These are phyloP conservation scores for Lithocarpus polystachyus DNA, from an alignment of 306 rosid genomes.

Conservation along the genomic window DNA sequence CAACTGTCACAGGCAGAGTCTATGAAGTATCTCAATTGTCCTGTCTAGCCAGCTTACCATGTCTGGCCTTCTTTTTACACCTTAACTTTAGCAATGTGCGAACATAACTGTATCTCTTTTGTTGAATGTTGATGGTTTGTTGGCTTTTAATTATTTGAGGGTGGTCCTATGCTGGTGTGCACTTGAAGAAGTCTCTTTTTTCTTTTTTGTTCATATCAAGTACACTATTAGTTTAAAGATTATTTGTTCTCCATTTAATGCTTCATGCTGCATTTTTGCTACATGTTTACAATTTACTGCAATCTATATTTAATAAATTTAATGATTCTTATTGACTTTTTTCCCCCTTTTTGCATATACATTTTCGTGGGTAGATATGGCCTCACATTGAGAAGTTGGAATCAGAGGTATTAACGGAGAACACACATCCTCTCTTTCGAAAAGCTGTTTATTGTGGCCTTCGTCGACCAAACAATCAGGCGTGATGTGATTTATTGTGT, in stretches of 20 bases:
- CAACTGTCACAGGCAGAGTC: too few relatives aligned
- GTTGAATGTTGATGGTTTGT: background rate
- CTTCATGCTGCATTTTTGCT: background rate
- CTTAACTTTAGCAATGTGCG: background rate
- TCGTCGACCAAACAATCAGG: constrained; percentile 43
- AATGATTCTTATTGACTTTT: background rate
- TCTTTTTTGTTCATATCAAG: background rate
- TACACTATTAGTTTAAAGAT: background rate
- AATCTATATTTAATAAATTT: background rate
- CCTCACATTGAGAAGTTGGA: constrained; percentile 82
- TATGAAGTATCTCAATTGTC: too few relatives aligned
- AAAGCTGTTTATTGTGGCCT: constrained; percentile 70
- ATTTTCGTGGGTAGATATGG: constrained; percentile 72
- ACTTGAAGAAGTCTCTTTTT: background rate
- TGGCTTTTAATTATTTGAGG: background rate
- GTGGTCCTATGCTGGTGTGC: background rate
- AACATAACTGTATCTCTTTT: background rate
- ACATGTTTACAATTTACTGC: background rate
- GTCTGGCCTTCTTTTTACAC: too few relatives aligned
- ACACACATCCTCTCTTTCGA: constrained; percentile 61
- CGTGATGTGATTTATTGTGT: constrained; percentile 22
- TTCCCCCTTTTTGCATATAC: background rate
- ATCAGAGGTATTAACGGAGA: constrained; percentile 60
- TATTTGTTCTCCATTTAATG: background rate
- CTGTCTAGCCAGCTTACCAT: too few relatives aligned